Conservation (phyloP, 1,139 yeast genomes). For the Wickerhamomyces sp. region DNA sequence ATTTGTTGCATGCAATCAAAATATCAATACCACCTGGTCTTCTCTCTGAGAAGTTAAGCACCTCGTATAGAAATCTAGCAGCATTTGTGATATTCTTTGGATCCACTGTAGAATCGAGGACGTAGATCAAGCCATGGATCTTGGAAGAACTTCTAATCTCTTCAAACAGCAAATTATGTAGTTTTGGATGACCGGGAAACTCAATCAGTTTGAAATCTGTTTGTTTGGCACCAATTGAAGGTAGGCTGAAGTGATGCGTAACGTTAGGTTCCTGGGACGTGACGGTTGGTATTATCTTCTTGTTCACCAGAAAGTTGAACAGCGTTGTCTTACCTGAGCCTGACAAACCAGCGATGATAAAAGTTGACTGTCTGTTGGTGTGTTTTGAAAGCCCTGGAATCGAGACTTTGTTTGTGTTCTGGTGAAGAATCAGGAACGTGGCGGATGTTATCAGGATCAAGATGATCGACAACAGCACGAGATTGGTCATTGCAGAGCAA, state of each 20-base stretch:
- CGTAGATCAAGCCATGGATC: conserved; percentile 59
- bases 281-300: conserved; percentile 32
- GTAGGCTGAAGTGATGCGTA: conserved; percentile 30
- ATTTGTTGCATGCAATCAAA: conserved; percentile 75
- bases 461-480: conserved; percentile 20
- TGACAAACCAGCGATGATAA: conserved; percentile 68
- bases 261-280: conserved; percentile 41
- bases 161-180: conserved; percentile 46
- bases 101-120: conserved; percentile 58
- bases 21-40: conserved; percentile 61
- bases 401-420: conserved; percentile 17
- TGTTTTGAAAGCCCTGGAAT: conserved; percentile 21
- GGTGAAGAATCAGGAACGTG: conserved; percentile 20
- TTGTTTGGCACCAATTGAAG: conserved; percentile 26
- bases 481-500: too few relatives aligned
- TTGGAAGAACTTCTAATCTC: conserved; percentile 39
- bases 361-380: conserved; percentile 43
- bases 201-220: conserved; percentile 52
- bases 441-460: conserved; percentile 21
- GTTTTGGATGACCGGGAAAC: conserved; percentile 81
- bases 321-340: conserved; percentile 74
- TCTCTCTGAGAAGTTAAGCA: conserved; percentile 53
- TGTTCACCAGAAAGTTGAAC: conserved; percentile 30
- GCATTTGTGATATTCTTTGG: conserved; percentile 40
- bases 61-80: conserved; percentile 50